Percentiles rank a stretch among this genome's conserved stretches.
phyloP scores from a whole-genome alignment of 192 early-diverging fungal genomes.

The Coemansia sp. region DNA sequence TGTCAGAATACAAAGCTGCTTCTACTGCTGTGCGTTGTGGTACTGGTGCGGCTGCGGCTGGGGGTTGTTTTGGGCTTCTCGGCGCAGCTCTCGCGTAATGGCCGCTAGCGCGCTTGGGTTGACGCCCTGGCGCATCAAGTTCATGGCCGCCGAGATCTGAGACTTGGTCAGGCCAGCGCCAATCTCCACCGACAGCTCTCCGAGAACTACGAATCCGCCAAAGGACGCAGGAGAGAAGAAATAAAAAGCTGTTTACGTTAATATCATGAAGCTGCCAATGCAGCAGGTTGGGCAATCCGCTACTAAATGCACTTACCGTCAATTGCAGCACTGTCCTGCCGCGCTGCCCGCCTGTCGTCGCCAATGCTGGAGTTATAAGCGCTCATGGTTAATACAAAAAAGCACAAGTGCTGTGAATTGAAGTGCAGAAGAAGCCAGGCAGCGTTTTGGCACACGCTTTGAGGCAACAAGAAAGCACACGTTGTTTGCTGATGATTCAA shows the following conservation, averaged over 20 bases:
- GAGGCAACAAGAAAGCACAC: too few relatives aligned
- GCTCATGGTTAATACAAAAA: neutral
- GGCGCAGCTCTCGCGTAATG: conserved; percentile 45
- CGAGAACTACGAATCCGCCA: conserved; percentile 37
- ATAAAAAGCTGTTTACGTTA: neutral
- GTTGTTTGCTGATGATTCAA: too few relatives aligned
- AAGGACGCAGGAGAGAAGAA: neutral
- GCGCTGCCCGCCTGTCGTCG: neutral
- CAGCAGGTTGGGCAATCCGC: too few relatives aligned
- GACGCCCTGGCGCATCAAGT: conserved; percentile 36
- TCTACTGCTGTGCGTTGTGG: neutral
- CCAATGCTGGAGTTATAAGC: neutral
- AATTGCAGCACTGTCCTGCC: neutral
- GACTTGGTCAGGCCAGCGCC: conserved; percentile 38
- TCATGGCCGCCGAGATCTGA: conserved; percentile 38
- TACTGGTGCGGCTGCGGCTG: neutral
- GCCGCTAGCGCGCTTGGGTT: conserved; percentile 43
- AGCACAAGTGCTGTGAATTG: neutral
- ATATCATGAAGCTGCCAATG: too few relatives aligned
- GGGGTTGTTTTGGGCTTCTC: conserved; percentile 11
- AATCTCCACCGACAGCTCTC: conserved; percentile 25
- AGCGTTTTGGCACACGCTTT: too few relatives aligned
- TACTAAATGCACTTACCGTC: neutral
- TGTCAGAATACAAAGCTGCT: neutral
- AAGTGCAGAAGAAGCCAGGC: neutral